Evolutionary conservation across 2,329 filamentous ascomycete species (phyloP), one percentile per base, ranked within the genome.

Genomic region (Sporothrix mexicana): DNA sequence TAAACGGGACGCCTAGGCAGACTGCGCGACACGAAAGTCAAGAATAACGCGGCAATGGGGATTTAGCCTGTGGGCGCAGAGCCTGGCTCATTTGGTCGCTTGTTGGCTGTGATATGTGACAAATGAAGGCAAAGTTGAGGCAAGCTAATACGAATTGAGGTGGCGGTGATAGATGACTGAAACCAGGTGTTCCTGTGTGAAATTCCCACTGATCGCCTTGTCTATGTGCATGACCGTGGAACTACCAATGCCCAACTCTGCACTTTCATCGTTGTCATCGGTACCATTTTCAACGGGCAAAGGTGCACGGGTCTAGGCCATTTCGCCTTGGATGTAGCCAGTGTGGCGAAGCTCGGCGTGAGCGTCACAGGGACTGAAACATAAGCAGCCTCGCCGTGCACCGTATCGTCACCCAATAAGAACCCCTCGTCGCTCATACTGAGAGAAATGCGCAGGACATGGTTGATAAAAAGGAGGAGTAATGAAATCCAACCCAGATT

Each of bases 381-480:
- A 69, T 83, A 83, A 4, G 84, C 82, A 43, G 81, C 81, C 76
- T 87, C 85, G 61, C 85, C 84, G 75, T 86, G 84, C 41, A 85
- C 78, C 20, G 83, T 82, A 73, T 84, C 83, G 75, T 86, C 85
- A 25, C 85, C 85, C 30, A 84, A 78, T 23, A 84, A 73, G 47
- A 86, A 77, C 68, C 83, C 75, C 71, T 84, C 84, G 15, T 86
- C 84, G 43, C 78, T 79, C 82, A 86, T 85, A 57, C 85, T 80
- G 73, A 86, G 78, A 5, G 84, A 83, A 20, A 86, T 81, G 20
- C 85, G 81, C 61, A 82, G 77, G 57, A 85, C 84, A 75, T 85
- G 83, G 76, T 85, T 85, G 79, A 87, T 86, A 77, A 86, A 86
- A 1, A 82, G 75, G 79, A 85, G 78, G 73, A 87, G 86, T 47